Evolutionary conservation across 495 filamentous ascomycete genomes (phyloP).

Genomic region (Trichoderma reesei): DNA sequence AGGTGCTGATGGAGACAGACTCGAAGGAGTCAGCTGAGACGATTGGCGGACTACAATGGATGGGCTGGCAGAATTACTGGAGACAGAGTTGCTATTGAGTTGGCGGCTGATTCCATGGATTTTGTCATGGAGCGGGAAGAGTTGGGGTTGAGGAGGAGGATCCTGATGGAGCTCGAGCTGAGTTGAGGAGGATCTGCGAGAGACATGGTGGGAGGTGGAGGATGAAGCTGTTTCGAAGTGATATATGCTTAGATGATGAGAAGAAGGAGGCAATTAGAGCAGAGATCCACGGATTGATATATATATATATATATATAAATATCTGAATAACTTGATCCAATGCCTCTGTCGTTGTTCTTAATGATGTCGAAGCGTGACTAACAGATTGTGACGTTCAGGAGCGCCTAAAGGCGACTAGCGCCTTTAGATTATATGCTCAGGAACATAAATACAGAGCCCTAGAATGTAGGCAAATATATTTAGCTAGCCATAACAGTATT

Average conservation of each 20-base stretch:
- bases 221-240: background rate
- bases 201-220: background rate
- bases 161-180: conserved; percentile 26
- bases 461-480: no score
- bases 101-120: conserved; percentile 55
- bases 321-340: background rate
- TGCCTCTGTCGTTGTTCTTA: no score
- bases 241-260: background rate
- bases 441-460: no score
- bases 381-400: no score
- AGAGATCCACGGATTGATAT: background rate
- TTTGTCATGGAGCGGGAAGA: conserved; percentile 76
- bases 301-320: background rate
- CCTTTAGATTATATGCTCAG: no score
- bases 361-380: no score
- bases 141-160: conserved; percentile 89
- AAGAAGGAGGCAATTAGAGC: background rate
- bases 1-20: conserved; percentile 36
- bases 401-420: no score
- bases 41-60: background rate
- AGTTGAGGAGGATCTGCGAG: conserved; percentile 1
- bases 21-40: conserved; percentile 12
- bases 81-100: conserved; percentile 24
- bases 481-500: no score
- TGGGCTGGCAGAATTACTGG: background rate